Evolutionary conservation across 495 filamentous ascomycete genomes (phyloP), one percentile per base, ranked within the genome.

Genomic region (Hypoxylon perforatum): DNA sequence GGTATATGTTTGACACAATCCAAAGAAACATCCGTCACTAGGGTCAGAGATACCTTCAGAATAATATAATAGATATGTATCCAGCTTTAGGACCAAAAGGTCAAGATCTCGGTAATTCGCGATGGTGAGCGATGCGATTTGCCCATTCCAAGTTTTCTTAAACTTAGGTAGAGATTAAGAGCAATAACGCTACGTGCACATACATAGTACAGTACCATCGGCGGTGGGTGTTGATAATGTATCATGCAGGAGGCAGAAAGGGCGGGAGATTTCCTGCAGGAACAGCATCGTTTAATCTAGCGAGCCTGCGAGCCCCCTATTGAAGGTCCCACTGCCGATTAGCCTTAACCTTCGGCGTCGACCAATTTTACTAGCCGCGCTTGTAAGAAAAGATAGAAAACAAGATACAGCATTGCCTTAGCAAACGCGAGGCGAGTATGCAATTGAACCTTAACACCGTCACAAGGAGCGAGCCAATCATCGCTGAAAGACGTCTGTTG

Each of bases 191-290:
- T 3, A 33, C 2, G 12, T 51, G 18, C 15, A 51, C n/a, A 17
- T 22, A n/a, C n/a, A 17, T 22, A 15, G n/a, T 49, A 46, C 54
- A 23, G 65, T 63, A 60, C 21, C 59, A 68, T 50, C 22, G 21
- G 30, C 4, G 19, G 60, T 69, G 66, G 66, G 22, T 54, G 56
- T 36, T 69, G 66, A 69, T 63, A 63, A 69, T 64, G 66, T 69
- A 64, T 61, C 19, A 69, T 64, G 66, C 66, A 69, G 66, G 66
- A 69, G 65, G 56, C 61, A 38, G 61, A 59, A 51, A 53, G 11
- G 25, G 42, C 35, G 65, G 60, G 33, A 64, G 39, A 57, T 61
- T 52, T 61, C 66, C 30, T 69, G 65, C 65, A 69, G 65, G 65
- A 69, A 69, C 65, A 45, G 42, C 18, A 33, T 59, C 41, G 33